Base-by-base conservation (phyloP, 2,329 filamentous ascomycete genomes). In the Lecanicillium sp. region DNA sequence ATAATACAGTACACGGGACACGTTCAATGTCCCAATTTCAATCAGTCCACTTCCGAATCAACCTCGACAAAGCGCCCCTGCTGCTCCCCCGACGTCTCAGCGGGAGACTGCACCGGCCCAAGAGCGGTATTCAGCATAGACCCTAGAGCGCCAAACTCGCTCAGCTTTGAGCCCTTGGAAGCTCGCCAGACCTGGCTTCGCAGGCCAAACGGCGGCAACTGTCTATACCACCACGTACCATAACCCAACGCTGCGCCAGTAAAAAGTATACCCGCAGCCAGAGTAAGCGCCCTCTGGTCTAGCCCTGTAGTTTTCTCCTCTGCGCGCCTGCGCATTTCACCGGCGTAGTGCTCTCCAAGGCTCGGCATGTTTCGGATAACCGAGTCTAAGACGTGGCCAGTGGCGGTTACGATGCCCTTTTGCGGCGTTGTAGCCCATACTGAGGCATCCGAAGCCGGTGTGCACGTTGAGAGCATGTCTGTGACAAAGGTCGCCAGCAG, bases 131-230 rank as follows among this genome's bases (percentile, higher is more conserved):
- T 49, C 20, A 74, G 46, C 54, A 74, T 64, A 1, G 62, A 58
- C 1, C 70, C 68, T 13, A 71, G 53, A 16, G 68, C 65, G 4
- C 70, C 70, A 45, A 70, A 69, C 41, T 60, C 59, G 35, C 59
- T 56, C 25, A 73, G 44, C 35, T 52, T 54, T 2, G 55, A 51
- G 1, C 55, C 49, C 29, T 44, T 52, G n/a, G 49, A 41, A 2
- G 59, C 51, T 40, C 54, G 53, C 59, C 70, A 75, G 2, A 60
- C 48, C 36, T 74, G 64, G 11, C 57, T 56, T 15, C 56, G 51
- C n/a, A 60, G 53, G 2, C 71, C 71, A 44, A 71, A 68, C 2
- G 67, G 63, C 18, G 63, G 55, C 40, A 71, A 48, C 3, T 55
- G 51, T 20, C 56, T 58, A 49, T 70, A 70, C 12, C 62, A 43